Evolutionary conservation across 768 basidiomycete genomes (phyloP), one percentile per base, ranked within the genome.

Genomic region (Suillus sp.): DNA sequence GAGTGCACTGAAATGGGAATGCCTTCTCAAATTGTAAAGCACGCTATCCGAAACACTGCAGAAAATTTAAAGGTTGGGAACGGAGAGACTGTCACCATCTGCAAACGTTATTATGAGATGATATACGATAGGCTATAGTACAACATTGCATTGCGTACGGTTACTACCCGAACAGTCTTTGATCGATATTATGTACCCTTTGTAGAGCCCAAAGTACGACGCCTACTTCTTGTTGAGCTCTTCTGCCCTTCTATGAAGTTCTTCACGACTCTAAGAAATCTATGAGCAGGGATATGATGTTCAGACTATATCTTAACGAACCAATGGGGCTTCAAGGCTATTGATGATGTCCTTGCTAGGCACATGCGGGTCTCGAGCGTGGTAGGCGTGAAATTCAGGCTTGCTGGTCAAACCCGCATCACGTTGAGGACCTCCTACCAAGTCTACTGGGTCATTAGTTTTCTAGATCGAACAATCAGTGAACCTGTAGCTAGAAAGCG

Each of bases 231-330:
- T 79, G 72, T 84, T 85, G 61, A 86, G 68, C 67, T 82, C 79
- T n/a, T 80, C 83, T 1, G 78, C 71, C 54, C 78, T 75, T 50
- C 76, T 80, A 60, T 70, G 72, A 35, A 86, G 73, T 67, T 86
- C 85, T 55, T 86, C 85, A 27, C 77, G 79, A 62, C 78, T 83
- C 86, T 87, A n/a, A n/a, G n/a, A n/a, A n/a, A n/a, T n/a, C n/a
- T n/a, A n/a, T n/a, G n/a, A n/a, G n/a, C n/a, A n/a, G n/a, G 5
- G 8, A 1, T 4, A 10, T 45, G 25, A 6, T 9, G 5, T 3
- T 18, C 7, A 5, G 7, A 42, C 43, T 20, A n/a, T 35, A 25
- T 38, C 8, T 30, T 30, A 3, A 72, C 82, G 55, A 62, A 86
- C 86, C 76, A 78, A 57, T 37, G 86, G 83, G 45, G 79, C 70